Conservation (phyloP, 192 early-diverging fungal genomes). For the Podila verticillata region DNA sequence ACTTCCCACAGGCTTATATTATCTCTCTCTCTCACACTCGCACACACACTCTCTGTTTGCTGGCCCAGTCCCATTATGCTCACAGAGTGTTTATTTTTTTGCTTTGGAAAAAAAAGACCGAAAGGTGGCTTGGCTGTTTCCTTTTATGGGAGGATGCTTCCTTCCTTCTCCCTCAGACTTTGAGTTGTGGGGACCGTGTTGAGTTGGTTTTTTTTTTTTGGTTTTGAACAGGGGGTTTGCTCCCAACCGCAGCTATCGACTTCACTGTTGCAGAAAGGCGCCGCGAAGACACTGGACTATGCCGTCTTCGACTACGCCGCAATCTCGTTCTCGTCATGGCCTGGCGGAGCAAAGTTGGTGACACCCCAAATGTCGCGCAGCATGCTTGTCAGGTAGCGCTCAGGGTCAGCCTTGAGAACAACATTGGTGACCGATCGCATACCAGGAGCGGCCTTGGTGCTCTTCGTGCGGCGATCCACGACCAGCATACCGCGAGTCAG, state of each 20-base stretch:
- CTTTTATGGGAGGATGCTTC: conserved; percentile 1
- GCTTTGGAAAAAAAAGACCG: conserved; percentile 5
- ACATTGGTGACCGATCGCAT: conserved; percentile 8
- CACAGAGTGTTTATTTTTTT: neutral
- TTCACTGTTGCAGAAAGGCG: too few relatives aligned
- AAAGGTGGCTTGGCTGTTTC: neutral
- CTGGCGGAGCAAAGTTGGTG: neutral
- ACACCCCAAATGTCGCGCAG: conserved; percentile 45
- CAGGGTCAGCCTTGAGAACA: conserved; percentile 33
- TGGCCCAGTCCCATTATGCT: neutral
- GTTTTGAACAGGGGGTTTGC: too few relatives aligned
- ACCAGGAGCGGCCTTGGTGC: conserved; percentile 29
- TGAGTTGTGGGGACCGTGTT: neutral
- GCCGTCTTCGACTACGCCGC: neutral
- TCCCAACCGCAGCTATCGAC: too few relatives aligned
- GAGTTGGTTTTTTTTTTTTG: neutral
- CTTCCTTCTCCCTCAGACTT: neutral
- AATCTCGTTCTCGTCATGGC: neutral
- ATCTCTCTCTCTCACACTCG: neutral
- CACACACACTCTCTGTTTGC: neutral
- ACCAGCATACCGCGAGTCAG: conserved; percentile 60
- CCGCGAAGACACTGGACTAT: too few relatives aligned
- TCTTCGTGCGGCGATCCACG: conserved; percentile 30
- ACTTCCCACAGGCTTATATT: too few relatives aligned
- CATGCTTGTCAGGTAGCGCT: conserved; percentile 37